Conservation (phyloP, 768 basidiomycete genomes). For the Rhodocollybia butyracea region DNA sequence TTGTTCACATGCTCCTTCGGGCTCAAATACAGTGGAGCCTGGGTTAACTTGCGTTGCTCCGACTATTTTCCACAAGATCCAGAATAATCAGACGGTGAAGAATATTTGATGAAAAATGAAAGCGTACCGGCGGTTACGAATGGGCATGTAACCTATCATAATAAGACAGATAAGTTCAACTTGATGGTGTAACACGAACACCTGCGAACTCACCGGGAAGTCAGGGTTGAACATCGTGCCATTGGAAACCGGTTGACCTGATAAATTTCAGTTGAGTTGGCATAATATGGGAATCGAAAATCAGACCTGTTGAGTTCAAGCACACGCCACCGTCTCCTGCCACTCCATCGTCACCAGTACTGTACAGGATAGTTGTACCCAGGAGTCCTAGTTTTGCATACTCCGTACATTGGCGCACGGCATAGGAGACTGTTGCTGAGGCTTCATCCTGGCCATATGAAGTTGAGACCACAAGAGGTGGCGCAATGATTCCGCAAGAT, state of each 20-base stretch:
- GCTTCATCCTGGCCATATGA: constrained; percentile 34
- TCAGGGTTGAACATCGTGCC: constrained; percentile 23
- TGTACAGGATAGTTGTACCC: constrained; percentile 35
- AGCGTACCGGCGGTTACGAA: constrained; percentile 51
- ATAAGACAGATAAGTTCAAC: neutral
- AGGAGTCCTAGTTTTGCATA: constrained; percentile 34
- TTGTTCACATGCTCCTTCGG: constrained; percentile 43
- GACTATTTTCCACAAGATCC: too few species aligned
- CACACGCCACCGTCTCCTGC: constrained; percentile 28
- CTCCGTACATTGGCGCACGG: constrained; percentile 33
- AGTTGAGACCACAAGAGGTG: constrained; percentile 33
- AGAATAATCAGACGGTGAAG: too few species aligned
- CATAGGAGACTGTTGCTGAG: constrained; percentile 26
- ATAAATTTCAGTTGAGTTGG: too few species aligned
- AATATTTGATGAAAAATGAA: too few species aligned
- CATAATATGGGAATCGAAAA: too few species aligned
- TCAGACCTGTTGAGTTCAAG: constrained; percentile 16
- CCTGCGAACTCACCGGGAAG: constrained; percentile 15
- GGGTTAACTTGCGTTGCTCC: constrained; percentile 49
- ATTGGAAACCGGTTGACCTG: constrained; percentile 13
- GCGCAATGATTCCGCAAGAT: constrained; percentile 33
- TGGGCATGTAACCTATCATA: constrained; percentile 37
- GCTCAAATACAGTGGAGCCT: constrained; percentile 39
- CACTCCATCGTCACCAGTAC: constrained; percentile 34
- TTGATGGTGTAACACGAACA: neutral